Conservation (phyloP, 2,329 filamentous ascomycete species). For the Xylariales sp. region DNA sequence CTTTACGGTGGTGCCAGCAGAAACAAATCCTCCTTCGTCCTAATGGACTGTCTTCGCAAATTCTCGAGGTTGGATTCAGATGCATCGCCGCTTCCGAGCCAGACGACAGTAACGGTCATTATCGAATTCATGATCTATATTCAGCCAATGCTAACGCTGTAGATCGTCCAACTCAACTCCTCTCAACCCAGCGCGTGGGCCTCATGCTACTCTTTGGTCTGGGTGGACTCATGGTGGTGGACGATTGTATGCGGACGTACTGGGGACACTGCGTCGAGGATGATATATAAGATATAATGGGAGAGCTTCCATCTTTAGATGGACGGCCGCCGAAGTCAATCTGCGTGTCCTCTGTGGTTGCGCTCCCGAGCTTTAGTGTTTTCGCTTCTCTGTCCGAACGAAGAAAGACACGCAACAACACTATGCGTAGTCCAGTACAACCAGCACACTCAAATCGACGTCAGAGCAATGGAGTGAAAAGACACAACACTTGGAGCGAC, state of each 20-base stretch:
- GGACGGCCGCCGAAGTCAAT: conserved; percentile 37
- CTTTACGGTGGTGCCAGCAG: no score
- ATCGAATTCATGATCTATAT: conserved; percentile 33
- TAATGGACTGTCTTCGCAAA: no score
- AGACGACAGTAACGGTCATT: conserved; percentile 27
- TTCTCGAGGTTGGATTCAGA: no score
- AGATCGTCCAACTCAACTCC: conserved; percentile 27
- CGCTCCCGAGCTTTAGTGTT: conserved; percentile 28
- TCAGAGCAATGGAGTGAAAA: no score
- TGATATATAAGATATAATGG: conserved; percentile 36
- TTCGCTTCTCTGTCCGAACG: conserved; percentile 7
- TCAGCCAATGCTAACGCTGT: conserved; percentile 31
- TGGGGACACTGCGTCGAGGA: conserved; percentile 31
- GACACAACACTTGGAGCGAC: no score
- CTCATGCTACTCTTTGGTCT: conserved; percentile 33
- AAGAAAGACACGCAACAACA: neutral
- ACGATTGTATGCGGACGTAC: conserved; percentile 31
- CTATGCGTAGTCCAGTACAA: no score
- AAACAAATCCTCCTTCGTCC: no score
- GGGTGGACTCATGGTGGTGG: conserved; percentile 32
- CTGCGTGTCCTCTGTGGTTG: conserved; percentile 37
- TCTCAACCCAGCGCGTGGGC: conserved; percentile 27
- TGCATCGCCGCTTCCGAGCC: conserved; percentile 22
- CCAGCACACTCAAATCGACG: no score
- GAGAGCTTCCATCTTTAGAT: conserved; percentile 36